phyloP scores from a whole-genome alignment of 805 yeast species.

The Kuraishia borneana region DNA sequence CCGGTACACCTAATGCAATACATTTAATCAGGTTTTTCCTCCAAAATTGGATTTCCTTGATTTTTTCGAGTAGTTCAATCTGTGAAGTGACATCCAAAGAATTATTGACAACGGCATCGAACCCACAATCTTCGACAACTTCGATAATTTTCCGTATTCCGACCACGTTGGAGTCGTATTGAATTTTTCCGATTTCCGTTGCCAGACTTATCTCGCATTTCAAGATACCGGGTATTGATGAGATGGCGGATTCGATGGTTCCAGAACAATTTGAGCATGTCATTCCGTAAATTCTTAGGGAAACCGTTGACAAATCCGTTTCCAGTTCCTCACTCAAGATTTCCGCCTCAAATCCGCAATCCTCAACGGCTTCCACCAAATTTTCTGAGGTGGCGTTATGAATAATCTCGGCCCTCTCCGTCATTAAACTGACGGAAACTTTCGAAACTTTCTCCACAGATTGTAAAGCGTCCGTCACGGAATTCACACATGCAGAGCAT shows the following conservation, averaged over 20 bases:
- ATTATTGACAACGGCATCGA: constrained; percentile 36
- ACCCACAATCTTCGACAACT: constrained; percentile 37
- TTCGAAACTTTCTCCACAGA: constrained; percentile 35
- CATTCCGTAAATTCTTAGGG: constrained; percentile 44
- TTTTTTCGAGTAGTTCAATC: constrained; percentile 52
- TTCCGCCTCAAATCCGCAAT: constrained; percentile 52
- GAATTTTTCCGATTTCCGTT: constrained; percentile 42
- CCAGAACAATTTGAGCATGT: constrained; percentile 45
- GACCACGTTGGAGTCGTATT: constrained; percentile 34
- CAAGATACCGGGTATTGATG: constrained; percentile 32
- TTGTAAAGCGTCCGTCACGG: constrained; percentile 48
- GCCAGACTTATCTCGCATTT: constrained; percentile 38
- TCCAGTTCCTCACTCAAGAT: neutral
- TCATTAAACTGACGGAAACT: constrained; percentile 57
- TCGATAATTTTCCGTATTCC: constrained; percentile 60
- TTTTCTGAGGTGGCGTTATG: constrained; percentile 25
- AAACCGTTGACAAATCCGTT: constrained; percentile 6
- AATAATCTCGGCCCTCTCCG: constrained; percentile 53
- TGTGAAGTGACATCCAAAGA: constrained; percentile 57
- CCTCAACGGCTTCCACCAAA: constrained; percentile 48
- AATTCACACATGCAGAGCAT: constrained; percentile 72
- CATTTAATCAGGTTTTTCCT: constrained; percentile 39
- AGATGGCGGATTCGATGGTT: constrained; percentile 36
- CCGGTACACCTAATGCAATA: constrained; percentile 50
- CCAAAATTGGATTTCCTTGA: constrained; percentile 70